Evolutionary conservation across 2,329 filamentous ascomycete genomes (phyloP).

Genomic region (Juglanconis sp.): DNA sequence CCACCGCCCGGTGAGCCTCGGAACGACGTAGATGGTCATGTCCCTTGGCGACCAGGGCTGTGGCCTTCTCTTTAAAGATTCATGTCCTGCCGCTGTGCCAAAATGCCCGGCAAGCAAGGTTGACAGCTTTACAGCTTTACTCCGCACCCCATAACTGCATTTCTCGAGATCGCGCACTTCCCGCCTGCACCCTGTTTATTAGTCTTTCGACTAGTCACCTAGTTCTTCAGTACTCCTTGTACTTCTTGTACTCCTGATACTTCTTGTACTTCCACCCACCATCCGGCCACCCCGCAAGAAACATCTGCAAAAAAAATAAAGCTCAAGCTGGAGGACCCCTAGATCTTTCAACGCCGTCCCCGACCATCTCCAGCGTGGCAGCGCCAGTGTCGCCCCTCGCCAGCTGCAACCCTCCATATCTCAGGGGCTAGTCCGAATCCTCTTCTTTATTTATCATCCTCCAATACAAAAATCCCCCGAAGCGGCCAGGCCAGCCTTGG

Average conservation of each 20-base stretch:
- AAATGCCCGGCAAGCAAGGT: too few relatives aligned
- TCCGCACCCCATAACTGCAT: not conserved
- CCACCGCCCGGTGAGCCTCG: not conserved
- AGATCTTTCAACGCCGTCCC: not conserved
- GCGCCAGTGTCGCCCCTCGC: too few relatives aligned
- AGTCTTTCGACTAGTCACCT: not conserved
- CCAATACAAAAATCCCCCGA: too few relatives aligned
- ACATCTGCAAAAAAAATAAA: not conserved
- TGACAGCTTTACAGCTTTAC: not conserved
- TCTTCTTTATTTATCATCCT: too few relatives aligned
- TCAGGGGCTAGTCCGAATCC: too few relatives aligned
- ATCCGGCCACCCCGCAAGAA: not conserved
- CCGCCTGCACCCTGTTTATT: not conserved
- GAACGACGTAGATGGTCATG: constrained; percentile 5
- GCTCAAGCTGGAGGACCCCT: not conserved
- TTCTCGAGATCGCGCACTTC: not conserved
- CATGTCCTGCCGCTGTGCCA: not conserved
- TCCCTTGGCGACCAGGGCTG: not conserved
- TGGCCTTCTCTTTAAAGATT: not conserved
- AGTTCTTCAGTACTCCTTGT: too few relatives aligned
- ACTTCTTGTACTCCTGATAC: not conserved
- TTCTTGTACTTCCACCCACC: not conserved
- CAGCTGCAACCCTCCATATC: too few relatives aligned
- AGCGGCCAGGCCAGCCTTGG: not conserved
- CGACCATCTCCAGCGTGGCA: too few relatives aligned